Evolutionary conservation across 2,329 filamentous ascomycete genomes (phyloP).

Genomic region (Cladophialophora yegresii): DNA sequence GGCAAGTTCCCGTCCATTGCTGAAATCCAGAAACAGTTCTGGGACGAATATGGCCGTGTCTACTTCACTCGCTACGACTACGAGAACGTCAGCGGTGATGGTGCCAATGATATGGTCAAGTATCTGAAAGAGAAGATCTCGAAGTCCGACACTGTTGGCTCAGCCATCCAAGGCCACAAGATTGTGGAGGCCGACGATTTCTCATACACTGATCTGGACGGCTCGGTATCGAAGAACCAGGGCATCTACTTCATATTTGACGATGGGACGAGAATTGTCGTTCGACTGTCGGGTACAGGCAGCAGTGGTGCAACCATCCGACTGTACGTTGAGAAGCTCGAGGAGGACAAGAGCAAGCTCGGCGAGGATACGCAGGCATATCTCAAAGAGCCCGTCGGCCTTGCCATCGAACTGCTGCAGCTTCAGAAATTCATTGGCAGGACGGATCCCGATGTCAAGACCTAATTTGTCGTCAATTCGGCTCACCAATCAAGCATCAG

Average conservation of each 20-base stretch:
- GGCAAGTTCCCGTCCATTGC: conserved; percentile 72
- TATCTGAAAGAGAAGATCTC: conserved; percentile 78
- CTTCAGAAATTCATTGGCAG: conserved; percentile 92
- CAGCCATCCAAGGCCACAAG: conserved; percentile 76
- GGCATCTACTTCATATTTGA: conserved; percentile 93
- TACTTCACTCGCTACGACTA: conserved; percentile 99
- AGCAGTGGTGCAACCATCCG: conserved; percentile 95
- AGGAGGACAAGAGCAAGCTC: conserved; percentile 75
- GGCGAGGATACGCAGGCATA: conserved; percentile 86
- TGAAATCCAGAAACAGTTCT: conserved; percentile 96
- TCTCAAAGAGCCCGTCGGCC: conserved; percentile 82
- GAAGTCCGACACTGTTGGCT: conserved; percentile 74
- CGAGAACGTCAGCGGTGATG: conserved; percentile 88
- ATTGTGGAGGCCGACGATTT: conserved; percentile 93
- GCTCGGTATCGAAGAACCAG: conserved; percentile 92
- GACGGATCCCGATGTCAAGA: conserved; percentile 95
- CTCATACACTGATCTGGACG: conserved; percentile 97
- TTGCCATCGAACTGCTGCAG: conserved; percentile 82
- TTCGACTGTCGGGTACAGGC: conserved; percentile 91
- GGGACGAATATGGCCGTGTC: conserved; percentile 90
- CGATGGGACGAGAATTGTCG: conserved; percentile 90
- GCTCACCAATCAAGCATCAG: neutral
- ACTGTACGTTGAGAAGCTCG: conserved; percentile 96
- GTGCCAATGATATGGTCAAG: conserved; percentile 84
- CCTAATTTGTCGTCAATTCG: conserved; percentile 55